Evolutionary conservation across 164 flowering plant species (phyloP).

Genomic region (Hamamelis virginiana): DNA sequence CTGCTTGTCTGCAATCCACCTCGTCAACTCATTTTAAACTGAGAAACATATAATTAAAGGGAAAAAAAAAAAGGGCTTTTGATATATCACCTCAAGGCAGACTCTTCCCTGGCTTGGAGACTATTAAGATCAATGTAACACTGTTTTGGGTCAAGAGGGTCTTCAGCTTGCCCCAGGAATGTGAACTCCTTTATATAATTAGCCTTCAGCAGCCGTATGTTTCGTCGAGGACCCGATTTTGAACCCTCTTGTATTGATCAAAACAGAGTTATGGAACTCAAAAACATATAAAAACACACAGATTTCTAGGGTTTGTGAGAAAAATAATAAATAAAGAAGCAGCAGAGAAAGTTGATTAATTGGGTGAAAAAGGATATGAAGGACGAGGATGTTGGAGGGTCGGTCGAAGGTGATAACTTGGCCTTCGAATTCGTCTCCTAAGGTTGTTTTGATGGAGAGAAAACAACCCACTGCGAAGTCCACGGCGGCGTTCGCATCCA

Average conservation of each 20-base stretch:
- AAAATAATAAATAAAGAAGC: neutral
- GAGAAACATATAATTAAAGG: neutral
- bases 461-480: slow-evolving; percentile 76
- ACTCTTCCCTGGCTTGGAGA: slow-evolving; percentile 71
- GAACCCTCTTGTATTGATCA: slow-evolving; percentile 68
- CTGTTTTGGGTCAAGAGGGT: slow-evolving; percentile 67
- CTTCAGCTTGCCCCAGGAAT: slow-evolving; percentile 68
- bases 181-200: slow-evolving; percentile 73
- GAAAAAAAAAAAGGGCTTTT: slow-evolving; percentile 6
- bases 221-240: slow-evolving; percentile 49
- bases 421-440: slow-evolving; percentile 81
- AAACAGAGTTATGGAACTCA: slow-evolving; percentile 35
- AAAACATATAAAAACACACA: neutral
- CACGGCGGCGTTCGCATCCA: slow-evolving; percentile 35
- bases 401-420: slow-evolving; percentile 80
- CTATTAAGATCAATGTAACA: slow-evolving; percentile 65
- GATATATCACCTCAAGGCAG: slow-evolving; percentile 65
- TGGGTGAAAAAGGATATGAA: slow-evolving; percentile 72
- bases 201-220: slow-evolving; percentile 73
- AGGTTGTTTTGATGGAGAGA: slow-evolving; percentile 71
- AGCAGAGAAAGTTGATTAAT: neutral
- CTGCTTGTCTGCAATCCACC: slow-evolving; percentile 72
- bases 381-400: slow-evolving; percentile 77
- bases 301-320: slow-evolving; percentile 4
- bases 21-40: neutral